Evolutionary conservation across 805 yeast species (phyloP).

Genomic region (Pichia gijzeniarum): DNA sequence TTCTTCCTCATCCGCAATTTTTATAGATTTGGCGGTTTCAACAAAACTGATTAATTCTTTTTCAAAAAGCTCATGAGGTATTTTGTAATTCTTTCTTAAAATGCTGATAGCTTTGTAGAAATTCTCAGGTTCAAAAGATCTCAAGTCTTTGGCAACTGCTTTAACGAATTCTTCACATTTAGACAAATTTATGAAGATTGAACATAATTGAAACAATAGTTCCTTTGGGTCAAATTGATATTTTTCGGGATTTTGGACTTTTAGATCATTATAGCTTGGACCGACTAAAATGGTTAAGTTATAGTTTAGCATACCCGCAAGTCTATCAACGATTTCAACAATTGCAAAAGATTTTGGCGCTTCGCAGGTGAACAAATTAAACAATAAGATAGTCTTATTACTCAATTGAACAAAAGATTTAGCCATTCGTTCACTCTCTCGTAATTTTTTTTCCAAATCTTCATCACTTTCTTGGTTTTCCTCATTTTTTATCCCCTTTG

Average conservation of each 20-base stretch:
- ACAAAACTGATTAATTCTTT: slow-evolving; percentile 49
- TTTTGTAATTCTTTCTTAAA: slow-evolving; percentile 48
- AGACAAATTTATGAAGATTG: slow-evolving; percentile 70
- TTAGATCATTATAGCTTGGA: slow-evolving; percentile 83
- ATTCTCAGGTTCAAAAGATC: slow-evolving; percentile 68
- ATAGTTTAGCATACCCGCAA: slow-evolving; percentile 94
- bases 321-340: slow-evolving; percentile 85
- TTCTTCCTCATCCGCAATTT: slow-evolving; percentile 65
- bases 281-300: slow-evolving; percentile 92
- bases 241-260: slow-evolving; percentile 75
- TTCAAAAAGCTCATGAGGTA: slow-evolving; percentile 44
- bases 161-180: slow-evolving; percentile 56
- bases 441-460: slow-evolving; percentile 52
- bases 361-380: slow-evolving; percentile 76
- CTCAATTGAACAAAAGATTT: slow-evolving; percentile 76
- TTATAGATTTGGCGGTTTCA: slow-evolving; percentile 53
- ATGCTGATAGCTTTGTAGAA: slow-evolving; percentile 69
- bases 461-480: slow-evolving; percentile 51
- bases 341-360: slow-evolving; percentile 82
- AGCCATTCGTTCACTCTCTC: slow-evolving; percentile 67
- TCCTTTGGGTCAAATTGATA: slow-evolving; percentile 78
- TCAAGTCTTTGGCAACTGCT: slow-evolving; percentile 86
- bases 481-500: slow-evolving; percentile 28
- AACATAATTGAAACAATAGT: slow-evolving; percentile 60
- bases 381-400: slow-evolving; percentile 72